Evolutionary conservation across 2,329 filamentous ascomycete genomes (phyloP).

Genomic region (Verticillium dahliae): DNA sequence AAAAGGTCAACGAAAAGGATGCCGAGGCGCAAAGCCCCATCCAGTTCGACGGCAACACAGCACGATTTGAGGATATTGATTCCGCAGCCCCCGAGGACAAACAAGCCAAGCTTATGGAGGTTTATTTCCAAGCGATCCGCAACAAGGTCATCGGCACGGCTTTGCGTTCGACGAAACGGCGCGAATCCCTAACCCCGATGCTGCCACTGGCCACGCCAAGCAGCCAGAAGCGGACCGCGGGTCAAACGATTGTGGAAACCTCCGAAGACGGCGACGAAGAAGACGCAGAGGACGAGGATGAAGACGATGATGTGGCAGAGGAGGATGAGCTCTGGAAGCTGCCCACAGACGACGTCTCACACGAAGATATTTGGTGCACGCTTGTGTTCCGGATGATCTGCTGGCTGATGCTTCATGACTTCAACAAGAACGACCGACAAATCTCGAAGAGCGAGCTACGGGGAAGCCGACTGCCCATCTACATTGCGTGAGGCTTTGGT

Average conservation of each 20-base stretch:
- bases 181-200: neutral
- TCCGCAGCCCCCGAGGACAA: conserved; percentile 39
- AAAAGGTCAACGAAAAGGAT: conserved; percentile 4
- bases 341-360: conserved; percentile 5
- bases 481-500: conserved; percentile 28
- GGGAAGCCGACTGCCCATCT: conserved; percentile 50
- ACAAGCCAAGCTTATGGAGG: conserved; percentile 42
- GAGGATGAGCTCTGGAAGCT: neutral
- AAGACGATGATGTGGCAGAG: neutral
- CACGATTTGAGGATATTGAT: conserved; percentile 38
- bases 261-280: neutral
- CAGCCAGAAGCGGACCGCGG: neutral
- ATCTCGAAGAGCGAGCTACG: conserved; percentile 45
- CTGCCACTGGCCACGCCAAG: neutral
- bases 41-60: neutral
- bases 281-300: neutral
- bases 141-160: conserved; percentile 29
- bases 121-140: conserved; percentile 43
- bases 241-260: neutral
- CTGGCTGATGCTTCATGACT: conserved; percentile 52
- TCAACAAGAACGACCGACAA: conserved; percentile 47
- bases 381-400: conserved; percentile 52
- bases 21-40: neutral
- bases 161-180: conserved; percentile 17
- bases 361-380: conserved; percentile 45